Conservation (phyloP, 2,329 filamentous ascomycete species). For the Penicillium frequentans region DNA sequence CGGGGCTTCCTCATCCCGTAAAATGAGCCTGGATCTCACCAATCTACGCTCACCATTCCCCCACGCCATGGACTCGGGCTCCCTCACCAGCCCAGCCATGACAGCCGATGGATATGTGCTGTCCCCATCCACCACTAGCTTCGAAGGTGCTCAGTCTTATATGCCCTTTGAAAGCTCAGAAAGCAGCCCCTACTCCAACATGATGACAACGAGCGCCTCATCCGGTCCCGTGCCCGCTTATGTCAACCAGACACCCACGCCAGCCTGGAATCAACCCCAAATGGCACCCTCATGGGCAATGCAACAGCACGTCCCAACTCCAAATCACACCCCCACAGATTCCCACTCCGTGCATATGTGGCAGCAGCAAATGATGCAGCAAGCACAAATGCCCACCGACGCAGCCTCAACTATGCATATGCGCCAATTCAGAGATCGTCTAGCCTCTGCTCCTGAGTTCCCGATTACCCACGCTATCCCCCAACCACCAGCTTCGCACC, state of each 20-base stretch:
- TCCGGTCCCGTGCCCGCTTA: conserved; percentile 30
- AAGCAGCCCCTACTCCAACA: conserved; percentile 21
- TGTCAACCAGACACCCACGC: conserved; percentile 21
- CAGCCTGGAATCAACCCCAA: conserved; percentile 13
- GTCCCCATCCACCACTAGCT: conserved; percentile 25
- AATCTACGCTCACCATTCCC: conserved; percentile 29
- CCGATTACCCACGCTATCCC: conserved; percentile 10
- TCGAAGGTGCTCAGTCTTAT: conserved; percentile 22
- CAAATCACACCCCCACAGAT: conserved; percentile 22
- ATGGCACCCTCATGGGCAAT: conserved; percentile 26
- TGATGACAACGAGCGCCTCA: conserved; percentile 16
- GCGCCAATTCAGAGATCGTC: conserved; percentile 33
- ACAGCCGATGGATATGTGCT: conserved; percentile 22
- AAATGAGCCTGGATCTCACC: conserved; percentile 38
- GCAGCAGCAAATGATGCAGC: conserved; percentile 30
- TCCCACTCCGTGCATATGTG: conserved; percentile 24
- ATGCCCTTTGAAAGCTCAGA: conserved; percentile 20
- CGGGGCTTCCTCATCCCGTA: conserved; percentile 25
- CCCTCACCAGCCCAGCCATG: conserved; percentile 28
- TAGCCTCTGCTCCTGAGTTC: conserved; percentile 36
- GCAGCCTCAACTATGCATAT: conserved; percentile 16
- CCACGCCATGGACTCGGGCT: conserved; percentile 21
- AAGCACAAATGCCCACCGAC: conserved; percentile 18
- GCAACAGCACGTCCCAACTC: conserved; percentile 23
- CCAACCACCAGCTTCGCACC: conserved; percentile 2